Evolutionary conservation across 768 basidiomycete species (phyloP), one percentile per base, ranked within the genome.

Genomic region (Pleurotus giganteus): DNA sequence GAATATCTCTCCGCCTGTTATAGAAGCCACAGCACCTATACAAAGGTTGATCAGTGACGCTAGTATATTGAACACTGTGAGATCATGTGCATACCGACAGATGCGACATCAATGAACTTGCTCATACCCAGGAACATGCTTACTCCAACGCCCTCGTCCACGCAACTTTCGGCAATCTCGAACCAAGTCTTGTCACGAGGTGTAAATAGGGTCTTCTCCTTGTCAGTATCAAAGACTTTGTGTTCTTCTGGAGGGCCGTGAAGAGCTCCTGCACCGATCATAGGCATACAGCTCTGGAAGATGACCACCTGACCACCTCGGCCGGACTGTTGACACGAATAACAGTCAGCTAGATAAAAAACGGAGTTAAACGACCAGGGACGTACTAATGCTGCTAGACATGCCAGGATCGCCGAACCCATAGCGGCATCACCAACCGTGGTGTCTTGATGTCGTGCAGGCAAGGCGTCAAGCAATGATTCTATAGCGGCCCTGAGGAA

Each of bases 1-100:
- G 71, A 89, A 95, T 1, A 96, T 63, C 55, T 94, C 92, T 17
- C 97, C 97, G 12, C 97, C 97, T 5, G 92, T 93, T 9, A 84
- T 66, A 0, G 84, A 84, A 0, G 88, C 66, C 4, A 94, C 77
- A 3, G 77, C 69, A 39, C 88, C 89, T 86, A 57, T 11, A 24
- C 8, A 32, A 13, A 29, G 44, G 47, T 59, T 44, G 63, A 37
- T 27, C 54, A 49, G 36, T 28, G 19, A 50, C 13, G 8, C 4
- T 19, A 12, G 39, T 27, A 13, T 36, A 52, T 27, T 4, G 19
- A 47, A 19, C 49, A 44, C 23, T 8, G 34, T 55, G 28, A 55
- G 45, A 56, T 28, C 5, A 41, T 28, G 17, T 1, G 64, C 80
- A 31, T 60, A 83, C 91, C 90, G 51, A 99, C 84, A 4, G 89